Evolutionary conservation across 2,329 filamentous ascomycete genomes (phyloP), one percentile per base, ranked within the genome.

Genomic region (Neopestalotiopsis sp.): DNA sequence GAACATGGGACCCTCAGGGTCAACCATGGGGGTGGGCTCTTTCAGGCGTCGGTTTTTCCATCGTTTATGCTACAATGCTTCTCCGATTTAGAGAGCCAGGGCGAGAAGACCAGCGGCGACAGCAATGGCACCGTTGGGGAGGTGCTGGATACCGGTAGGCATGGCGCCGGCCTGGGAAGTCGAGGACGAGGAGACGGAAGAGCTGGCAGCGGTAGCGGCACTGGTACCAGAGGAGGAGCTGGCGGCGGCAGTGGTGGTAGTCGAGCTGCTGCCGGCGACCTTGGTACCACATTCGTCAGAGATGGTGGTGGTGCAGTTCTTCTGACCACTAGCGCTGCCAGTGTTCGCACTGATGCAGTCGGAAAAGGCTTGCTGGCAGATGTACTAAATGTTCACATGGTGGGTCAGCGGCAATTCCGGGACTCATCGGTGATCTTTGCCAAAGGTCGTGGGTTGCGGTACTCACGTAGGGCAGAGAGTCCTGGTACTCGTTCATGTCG

Each of bases 31-130:
- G 45, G 63, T 45, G 42, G 65, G 20, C 14, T 45, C 34, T 24
- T 58, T 52, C 38, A 42, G 24, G 63, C 14, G 20, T 49, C 30
- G 24, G 4, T 42, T 38, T 5, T 34, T 62, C n/a, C 32, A 10
- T 40, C 32, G 0, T 20, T 38, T 34, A 14, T 10, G 20, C 4
- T 24, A 20, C 59, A 13, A 14, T 20, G 14, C 65, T 20, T 52
- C 72, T 40, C 71, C 24, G 56, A 42, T 40, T 24, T n/a, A 59
- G 72, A 83, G 88, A 75, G 88, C 76, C 76, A 73, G 85, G 72
- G 86, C 87, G 70, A 89, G 78, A 59, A 88, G 75, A 67, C 85
- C 87, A 59, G 86, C 76, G 69, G 85, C 87, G 56, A 84, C 81
- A 42, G 82, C 84, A 6, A 84, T 85, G 57, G 81, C 82, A 62